Conservation (phyloP, 306 rosid species). For the Urtica urens region DNA sequence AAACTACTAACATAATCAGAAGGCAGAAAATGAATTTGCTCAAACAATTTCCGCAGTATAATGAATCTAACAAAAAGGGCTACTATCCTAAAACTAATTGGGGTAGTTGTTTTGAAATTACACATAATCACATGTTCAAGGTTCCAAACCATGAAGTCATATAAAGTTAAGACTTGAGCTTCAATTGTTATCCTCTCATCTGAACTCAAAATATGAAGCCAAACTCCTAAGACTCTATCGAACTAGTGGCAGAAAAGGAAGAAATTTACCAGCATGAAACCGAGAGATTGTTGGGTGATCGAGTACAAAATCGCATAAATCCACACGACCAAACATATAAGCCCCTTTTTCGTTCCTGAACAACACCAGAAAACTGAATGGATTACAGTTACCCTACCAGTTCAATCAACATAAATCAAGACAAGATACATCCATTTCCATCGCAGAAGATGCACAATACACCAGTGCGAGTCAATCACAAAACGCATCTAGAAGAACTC, state of each 20-base stretch:
- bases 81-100: too few relatives aligned
- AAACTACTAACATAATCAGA: too few relatives aligned
- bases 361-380: too few relatives aligned
- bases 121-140: too few relatives aligned
- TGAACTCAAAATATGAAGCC: not conserved
- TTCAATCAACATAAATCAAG: not conserved
- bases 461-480: slow-evolving; percentile 1
- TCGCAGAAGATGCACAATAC: too few relatives aligned
- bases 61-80: too few relatives aligned
- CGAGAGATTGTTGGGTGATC: slow-evolving; percentile 86
- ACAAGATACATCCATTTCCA: too few relatives aligned
- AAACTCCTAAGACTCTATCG: too few relatives aligned
- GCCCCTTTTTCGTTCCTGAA: slow-evolving; percentile 72
- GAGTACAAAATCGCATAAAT: slow-evolving; percentile 76
- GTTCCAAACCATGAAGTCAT: not conserved
- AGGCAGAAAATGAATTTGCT: too few relatives aligned
- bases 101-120: too few relatives aligned
- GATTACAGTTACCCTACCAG: too few relatives aligned
- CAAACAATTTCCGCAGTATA: too few relatives aligned
- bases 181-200: not conserved
- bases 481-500: not conserved
- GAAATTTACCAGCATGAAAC: slow-evolving; percentile 74
- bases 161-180: slow-evolving; percentile 4
- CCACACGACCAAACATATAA: slow-evolving; percentile 87
- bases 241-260: not conserved